These are phyloP conservation scores for Colletotrichum scovillei DNA, from an alignment of 2,329 filamentous ascomycete genomes.

Conservation along the genomic window DNA sequence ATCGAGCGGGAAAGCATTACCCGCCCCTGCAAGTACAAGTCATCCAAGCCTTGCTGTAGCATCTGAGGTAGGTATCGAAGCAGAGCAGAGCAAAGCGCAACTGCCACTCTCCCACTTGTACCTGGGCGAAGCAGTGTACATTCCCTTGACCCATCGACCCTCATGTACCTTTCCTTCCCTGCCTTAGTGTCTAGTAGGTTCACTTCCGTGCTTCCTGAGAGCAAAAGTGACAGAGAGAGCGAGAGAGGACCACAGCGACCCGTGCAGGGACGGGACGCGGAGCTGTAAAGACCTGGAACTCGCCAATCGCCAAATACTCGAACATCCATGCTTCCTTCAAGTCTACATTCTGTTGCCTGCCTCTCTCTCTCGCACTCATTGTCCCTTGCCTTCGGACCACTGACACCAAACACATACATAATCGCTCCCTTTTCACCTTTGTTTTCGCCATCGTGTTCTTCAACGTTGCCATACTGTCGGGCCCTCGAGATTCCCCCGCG, in stretches of 20 bases:
- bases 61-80: background rate
- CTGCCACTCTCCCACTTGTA: background rate
- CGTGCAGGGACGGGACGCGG: slow-evolving; percentile 17
- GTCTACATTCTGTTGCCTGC: background rate
- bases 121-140: slow-evolving; percentile 8
- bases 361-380: background rate
- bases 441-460: background rate
- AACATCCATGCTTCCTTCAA: background rate
- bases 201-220: background rate
- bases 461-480: background rate
- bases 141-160: background rate
- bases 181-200: background rate
- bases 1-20: background rate
- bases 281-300: slow-evolving; percentile 12
- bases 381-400: background rate
- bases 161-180: slow-evolving; percentile 13
- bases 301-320: background rate
- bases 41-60: background rate
- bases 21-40: background rate
- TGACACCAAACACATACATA: slow-evolving; percentile 4
- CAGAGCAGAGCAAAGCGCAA: background rate
- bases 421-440: slow-evolving; percentile 3
- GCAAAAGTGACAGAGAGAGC: background rate
- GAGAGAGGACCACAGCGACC: slow-evolving; percentile 18
- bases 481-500: background rate